Evolutionary conservation across 768 basidiomycete species (phyloP).

Genomic region (Suillus tomentosus): DNA sequence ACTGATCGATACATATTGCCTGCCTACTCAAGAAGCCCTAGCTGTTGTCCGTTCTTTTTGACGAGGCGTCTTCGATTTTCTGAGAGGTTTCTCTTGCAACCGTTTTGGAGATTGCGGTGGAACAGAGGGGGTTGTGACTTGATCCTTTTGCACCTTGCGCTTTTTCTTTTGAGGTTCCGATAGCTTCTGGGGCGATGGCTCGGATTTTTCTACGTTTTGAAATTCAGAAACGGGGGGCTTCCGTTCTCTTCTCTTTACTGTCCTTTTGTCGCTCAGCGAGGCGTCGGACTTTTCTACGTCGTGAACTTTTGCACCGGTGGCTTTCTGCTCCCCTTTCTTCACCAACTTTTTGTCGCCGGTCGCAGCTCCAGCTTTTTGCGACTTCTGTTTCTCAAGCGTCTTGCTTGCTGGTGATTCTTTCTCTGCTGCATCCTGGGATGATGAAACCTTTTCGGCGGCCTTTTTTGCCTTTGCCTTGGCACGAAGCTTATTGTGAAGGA

Average conservation of each 20-base stretch:
- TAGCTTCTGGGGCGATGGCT: neutral
- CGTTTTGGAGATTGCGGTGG: neutral
- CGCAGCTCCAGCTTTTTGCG: neutral
- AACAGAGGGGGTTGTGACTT: neutral
- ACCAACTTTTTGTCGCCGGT: neutral
- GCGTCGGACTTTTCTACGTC: neutral
- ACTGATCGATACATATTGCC: neutral
- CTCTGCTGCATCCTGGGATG: neutral
- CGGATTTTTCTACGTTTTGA: neutral
- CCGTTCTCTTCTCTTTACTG: neutral
- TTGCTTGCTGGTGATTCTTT: neutral
- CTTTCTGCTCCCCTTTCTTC: neutral
- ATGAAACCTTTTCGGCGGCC: slow-evolving; percentile 10
- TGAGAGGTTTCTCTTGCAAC: neutral
- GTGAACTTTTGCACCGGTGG: neutral
- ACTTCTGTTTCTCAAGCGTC: neutral
- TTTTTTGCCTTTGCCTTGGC: slow-evolving; percentile 43
- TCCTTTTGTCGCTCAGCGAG: neutral
- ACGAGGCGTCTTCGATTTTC: neutral
- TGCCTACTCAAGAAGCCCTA: neutral
- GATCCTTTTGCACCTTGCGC: neutral
- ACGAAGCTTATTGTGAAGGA: slow-evolving; percentile 47
- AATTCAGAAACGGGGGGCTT: neutral
- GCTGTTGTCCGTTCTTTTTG: slow-evolving; percentile 2
- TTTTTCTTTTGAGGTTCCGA: neutral